Conservation (phyloP, 2,329 filamentous ascomycete genomes). For the Thielaviopsis euricoi region DNA sequence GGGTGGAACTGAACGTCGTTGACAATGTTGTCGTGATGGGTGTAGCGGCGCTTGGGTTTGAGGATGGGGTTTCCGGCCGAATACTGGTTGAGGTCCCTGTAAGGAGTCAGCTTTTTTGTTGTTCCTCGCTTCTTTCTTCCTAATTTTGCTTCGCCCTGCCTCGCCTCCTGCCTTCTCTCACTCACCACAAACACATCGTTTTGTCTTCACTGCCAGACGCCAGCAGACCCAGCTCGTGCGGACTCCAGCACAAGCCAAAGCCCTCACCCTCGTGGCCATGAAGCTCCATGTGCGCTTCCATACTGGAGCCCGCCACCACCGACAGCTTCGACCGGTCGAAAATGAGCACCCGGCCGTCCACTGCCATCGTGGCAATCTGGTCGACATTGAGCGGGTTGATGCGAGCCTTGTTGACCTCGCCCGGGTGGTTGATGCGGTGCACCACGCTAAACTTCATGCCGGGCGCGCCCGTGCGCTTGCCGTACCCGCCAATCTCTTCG, state of each 20-base stretch:
- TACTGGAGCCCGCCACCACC: conserved; percentile 52
- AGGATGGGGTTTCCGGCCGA: conserved; percentile 53
- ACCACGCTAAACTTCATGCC: conserved; percentile 79
- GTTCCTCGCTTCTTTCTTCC: no score
- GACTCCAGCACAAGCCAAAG: conserved; percentile 86
- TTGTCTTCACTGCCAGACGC: conserved; percentile 84
- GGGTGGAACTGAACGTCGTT: conserved; percentile 97
- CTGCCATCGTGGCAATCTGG: conserved; percentile 83
- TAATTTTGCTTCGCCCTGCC: no score
- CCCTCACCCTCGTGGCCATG: conserved; percentile 77
- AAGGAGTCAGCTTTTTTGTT: not conserved
- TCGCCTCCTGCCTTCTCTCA: not conserved
- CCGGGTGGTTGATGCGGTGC: conserved; percentile 90
- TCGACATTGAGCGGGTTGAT: conserved; percentile 97
- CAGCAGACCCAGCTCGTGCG: conserved; percentile 63
- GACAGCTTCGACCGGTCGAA: conserved; percentile 95
- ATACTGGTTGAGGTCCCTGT: conserved; percentile 65
- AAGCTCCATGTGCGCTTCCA: conserved; percentile 72
- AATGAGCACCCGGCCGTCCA: conserved; percentile 74
- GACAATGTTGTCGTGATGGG: conserved; percentile 76
- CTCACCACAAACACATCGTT: conserved; percentile 75
- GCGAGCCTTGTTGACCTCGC: conserved; percentile 95
- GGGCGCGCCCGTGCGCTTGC: conserved; percentile 51
- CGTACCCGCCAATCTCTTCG: conserved; percentile 88
- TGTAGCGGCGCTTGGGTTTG: conserved; percentile 59